These are phyloP conservation scores for Marchantia polymorpha DNA, from an alignment of 225 moss, liverwort and hornwort genomes.

Conservation along the genomic window DNA sequence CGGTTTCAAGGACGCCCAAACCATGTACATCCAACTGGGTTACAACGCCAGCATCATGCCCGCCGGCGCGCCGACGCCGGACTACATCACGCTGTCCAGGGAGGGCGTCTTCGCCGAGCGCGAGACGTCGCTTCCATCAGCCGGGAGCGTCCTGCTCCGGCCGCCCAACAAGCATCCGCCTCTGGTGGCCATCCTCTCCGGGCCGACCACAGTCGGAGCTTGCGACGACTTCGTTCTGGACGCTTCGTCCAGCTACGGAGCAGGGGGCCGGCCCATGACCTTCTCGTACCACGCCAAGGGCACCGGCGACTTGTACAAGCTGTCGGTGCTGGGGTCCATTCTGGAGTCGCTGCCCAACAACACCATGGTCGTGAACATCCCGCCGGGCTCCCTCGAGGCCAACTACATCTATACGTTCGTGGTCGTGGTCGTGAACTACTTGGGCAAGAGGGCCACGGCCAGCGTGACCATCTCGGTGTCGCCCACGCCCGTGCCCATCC, in stretches of 20 bases:
- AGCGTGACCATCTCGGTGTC: slow-evolving; percentile 21
- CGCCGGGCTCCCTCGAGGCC: slow-evolving; percentile 38
- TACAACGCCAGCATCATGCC: slow-evolving; percentile 53
- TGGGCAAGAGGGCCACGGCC: slow-evolving; percentile 32
- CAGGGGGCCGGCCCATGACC: slow-evolving; percentile 37
- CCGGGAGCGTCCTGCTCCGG: slow-evolving; percentile 43
- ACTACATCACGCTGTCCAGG: slow-evolving; percentile 26
- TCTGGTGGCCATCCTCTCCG: slow-evolving; percentile 34
- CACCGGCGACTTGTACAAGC: slow-evolving; percentile 36
- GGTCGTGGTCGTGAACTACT: slow-evolving; percentile 49
- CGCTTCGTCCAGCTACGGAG: slow-evolving; percentile 39
- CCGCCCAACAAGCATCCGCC: slow-evolving; percentile 38
- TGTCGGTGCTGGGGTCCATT: slow-evolving; percentile 34
- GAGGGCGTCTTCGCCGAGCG: slow-evolving; percentile 40
- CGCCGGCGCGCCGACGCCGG: slow-evolving; percentile 19
- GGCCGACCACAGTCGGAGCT: slow-evolving; percentile 31
- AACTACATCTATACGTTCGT: slow-evolving; percentile 50
- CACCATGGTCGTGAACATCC: slow-evolving; percentile 32
- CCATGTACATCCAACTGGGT: slow-evolving; percentile 53
- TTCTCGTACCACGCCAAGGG: slow-evolving; percentile 46
- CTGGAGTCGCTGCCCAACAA: slow-evolving; percentile 44
- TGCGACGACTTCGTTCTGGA: slow-evolving; percentile 57
- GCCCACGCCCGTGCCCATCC: slow-evolving; percentile 33
- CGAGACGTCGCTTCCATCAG: slow-evolving; percentile 30
- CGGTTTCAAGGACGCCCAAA: slow-evolving; percentile 36